A percentile compares a stretch with the other conserved stretches of the same genome.
These are phyloP conservation scores for Cercospora citrullina DNA, from an alignment of 2,329 filamentous ascomycete genomes.

Conservation along the genomic window DNA sequence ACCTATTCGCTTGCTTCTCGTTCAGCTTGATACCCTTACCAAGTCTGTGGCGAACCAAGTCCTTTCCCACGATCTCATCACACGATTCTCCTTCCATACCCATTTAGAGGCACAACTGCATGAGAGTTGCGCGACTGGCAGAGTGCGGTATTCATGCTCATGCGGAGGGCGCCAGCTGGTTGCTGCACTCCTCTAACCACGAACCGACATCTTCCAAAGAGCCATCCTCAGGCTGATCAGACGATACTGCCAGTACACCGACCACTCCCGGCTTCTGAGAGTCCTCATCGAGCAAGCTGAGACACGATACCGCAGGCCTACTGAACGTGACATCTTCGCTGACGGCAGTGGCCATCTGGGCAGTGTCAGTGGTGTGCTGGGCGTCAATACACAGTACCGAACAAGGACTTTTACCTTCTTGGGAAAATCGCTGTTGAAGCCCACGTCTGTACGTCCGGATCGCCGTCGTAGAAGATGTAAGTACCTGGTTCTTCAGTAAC, in stretches of 20 bases:
- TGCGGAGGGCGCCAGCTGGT: background rate
- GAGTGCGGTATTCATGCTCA: background rate
- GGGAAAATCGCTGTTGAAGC: background rate
- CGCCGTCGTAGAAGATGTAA: background rate
- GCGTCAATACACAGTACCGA: background rate
- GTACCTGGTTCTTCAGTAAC: too few species aligned
- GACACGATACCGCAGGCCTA: background rate
- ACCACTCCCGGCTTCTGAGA: background rate
- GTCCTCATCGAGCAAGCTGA: background rate
- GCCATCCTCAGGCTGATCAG: background rate
- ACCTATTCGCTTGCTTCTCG: too few species aligned
- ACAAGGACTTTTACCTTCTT: background rate
- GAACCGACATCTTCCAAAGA: background rate
- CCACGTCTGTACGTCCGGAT: background rate
- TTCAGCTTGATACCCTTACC: too few species aligned
- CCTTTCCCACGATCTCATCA: too few species aligned
- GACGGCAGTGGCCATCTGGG: background rate
- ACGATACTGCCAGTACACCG: background rate
- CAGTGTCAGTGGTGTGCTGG: background rate
- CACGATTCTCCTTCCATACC: too few species aligned
- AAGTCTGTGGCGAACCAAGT: too few species aligned
- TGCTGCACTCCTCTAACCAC: background rate
- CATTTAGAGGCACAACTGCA: background rate
- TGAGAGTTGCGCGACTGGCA: background rate
- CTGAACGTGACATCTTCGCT: background rate